Conservation (phyloP, 179 eudicot genomes). For the Spergularia azorica region DNA sequence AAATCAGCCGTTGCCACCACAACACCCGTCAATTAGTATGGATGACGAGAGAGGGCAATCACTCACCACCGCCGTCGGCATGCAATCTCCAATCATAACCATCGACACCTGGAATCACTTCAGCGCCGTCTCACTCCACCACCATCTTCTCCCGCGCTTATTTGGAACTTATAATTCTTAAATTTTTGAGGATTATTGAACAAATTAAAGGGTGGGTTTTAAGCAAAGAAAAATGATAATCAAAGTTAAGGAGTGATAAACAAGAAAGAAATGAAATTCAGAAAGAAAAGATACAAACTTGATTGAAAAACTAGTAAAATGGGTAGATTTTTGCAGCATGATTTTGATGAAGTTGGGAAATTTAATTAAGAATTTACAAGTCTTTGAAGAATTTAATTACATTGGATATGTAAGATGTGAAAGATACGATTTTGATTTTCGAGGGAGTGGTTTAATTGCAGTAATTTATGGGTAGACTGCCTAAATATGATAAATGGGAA, state of each 20-base stretch:
- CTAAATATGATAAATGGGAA: too few species aligned
- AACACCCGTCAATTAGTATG: too few species aligned
- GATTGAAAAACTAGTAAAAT: slow-evolving; percentile 3
- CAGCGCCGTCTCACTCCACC: too few species aligned
- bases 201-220: slow-evolving; percentile 34
- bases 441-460: too few species aligned
- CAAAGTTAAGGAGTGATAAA: not conserved
- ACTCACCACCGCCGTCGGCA: too few species aligned
- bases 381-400: not conserved
- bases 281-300: slow-evolving; percentile 28
- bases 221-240: slow-evolving; percentile 45
- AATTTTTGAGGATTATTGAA: slow-evolving; percentile 25
- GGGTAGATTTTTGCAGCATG: slow-evolving; percentile 7
- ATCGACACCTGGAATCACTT: too few species aligned
- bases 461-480: too few species aligned
- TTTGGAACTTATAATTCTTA: slow-evolving; percentile 25
- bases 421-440: not conserved
- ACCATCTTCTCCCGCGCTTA: too few species aligned
- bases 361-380: slow-evolving; percentile 5
- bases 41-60: too few species aligned
- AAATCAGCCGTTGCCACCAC: too few species aligned
- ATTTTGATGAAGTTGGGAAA: not conserved
- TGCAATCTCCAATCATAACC: too few species aligned
- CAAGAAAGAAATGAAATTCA: slow-evolving; percentile 14
- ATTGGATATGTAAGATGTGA: slow-evolving; percentile 9